Conservation (phyloP, 2,329 filamentous ascomycete genomes). For the Parascedosporium putredinis region DNA sequence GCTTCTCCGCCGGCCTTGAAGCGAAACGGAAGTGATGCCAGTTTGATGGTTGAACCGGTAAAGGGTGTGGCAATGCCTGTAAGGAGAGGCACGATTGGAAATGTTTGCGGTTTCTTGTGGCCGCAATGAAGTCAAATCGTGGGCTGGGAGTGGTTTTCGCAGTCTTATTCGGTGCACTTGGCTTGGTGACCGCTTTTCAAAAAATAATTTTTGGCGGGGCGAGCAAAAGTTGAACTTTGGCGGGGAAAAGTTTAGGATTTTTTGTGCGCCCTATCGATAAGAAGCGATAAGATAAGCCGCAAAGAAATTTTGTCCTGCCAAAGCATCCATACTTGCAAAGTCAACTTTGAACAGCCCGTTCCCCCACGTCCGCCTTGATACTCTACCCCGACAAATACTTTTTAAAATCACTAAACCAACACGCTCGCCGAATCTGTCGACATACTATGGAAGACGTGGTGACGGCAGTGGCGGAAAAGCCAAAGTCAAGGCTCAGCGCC, state of each 20-base stretch:
- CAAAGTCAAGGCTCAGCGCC: conserved; percentile 23
- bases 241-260: conserved; percentile 15
- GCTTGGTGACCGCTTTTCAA: conserved; percentile 4
- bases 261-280: conserved; percentile 16
- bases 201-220: conserved; percentile 5
- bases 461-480: conserved; percentile 21
- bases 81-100: no score
- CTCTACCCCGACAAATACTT: background rate
- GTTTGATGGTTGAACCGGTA: conserved; percentile 23
- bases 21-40: conserved; percentile 69
- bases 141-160: no score
- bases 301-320: conserved; percentile 2
- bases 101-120: no score
- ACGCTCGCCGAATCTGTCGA: background rate
- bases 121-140: background rate
- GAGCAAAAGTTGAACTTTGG: no score
- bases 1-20: conserved; percentile 72
- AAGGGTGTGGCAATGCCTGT: background rate
- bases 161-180: no score
- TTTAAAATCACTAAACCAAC: background rate
- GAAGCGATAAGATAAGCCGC: conserved; percentile 10
- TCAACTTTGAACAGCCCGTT: no score
- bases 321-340: no score
- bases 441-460: conserved; percentile 22
- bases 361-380: no score